phyloP scores from a whole-genome alignment of 139 green algal species.

The Chlorella vulgaris region DNA sequence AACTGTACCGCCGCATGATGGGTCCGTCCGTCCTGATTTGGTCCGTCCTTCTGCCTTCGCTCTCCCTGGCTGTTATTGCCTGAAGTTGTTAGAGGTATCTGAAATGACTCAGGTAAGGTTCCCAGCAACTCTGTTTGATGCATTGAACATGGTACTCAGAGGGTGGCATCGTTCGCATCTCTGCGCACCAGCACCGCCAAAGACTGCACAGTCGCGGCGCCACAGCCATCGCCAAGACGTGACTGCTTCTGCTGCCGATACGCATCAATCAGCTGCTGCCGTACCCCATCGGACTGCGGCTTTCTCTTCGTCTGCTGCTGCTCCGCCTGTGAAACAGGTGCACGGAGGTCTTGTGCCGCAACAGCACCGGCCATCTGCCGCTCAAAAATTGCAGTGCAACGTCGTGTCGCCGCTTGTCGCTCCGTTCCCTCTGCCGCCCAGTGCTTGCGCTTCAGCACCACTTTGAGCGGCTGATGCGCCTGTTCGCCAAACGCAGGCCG shows the following conservation, averaged over 20 bases:
- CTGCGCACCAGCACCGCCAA: constrained; percentile 6
- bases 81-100: too few relatives aligned
- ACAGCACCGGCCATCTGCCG: constrained; percentile 21
- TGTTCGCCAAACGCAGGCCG: constrained; percentile 4
- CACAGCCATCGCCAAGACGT: neutral
- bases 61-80: too few relatives aligned
- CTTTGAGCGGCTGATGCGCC: constrained; percentile 20
- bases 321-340: neutral
- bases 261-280: constrained; percentile 25
- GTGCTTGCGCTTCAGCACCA: constrained; percentile 41
- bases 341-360: too few relatives aligned
- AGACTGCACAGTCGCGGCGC: neutral
- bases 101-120: too few relatives aligned
- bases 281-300: neutral
- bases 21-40: too few relatives aligned
- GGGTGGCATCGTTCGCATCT: neutral
- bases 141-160: too few relatives aligned
- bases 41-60: too few relatives aligned
- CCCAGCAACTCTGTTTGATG: too few relatives aligned
- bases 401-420: neutral
- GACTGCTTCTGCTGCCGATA: constrained; percentile 26
- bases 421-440: constrained; percentile 18
- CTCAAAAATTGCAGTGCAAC: constrained; percentile 33
- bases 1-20: too few relatives aligned
- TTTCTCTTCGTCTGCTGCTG: neutral